Base-by-base conservation (phyloP, 495 filamentous ascomycete genomes). In the Penicillium paxilli region DNA sequence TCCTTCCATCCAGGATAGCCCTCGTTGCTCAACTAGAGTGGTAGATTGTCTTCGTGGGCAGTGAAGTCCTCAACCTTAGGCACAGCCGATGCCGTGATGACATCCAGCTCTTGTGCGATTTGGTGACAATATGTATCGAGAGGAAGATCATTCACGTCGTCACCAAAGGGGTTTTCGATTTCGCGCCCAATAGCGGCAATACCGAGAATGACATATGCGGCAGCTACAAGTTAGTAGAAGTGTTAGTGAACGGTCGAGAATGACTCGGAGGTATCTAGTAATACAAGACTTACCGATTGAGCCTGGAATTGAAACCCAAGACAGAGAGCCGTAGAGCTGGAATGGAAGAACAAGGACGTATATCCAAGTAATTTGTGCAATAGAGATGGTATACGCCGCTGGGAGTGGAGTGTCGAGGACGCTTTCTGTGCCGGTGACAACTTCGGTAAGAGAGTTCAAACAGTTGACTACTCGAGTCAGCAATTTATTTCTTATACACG, bases 201-300 rank as follows among this genome's bases (percentile, higher is more conserved):
- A n/a, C 88, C 91, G 54, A 96, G 80, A 65, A 96, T 93, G 57
- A 95, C 93, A 65, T 96, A 95, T 5, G 90, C 88, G n/a, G 89
- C 87, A n/a, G 83, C 72, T 17, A n/a, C n/a, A n/a, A n/a, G n/a
- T n/a, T n/a, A n/a, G n/a, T 28, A 11, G 26, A 28, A 28, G 26
- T 28, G 26, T 28, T 28, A 28, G 26, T 11, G 5, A 11, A n/a
- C n/a, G 26, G 26, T 11, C 26, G 5, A 28, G 26, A 28, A 28
- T 5, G 26, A n/a, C n/a, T n/a, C n/a, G n/a, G n/a, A n/a, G n/a
- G n/a, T n/a, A n/a, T n/a, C n/a, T n/a, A 11, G 26, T 28, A 11
- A 11, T 28, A 11, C 26, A 11, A 28, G 26, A 28, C 26, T 28
- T 28, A 28, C 26, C 26, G 26, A 94, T 77, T n/a, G 90, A 89